These are phyloP conservation scores for Oldenlandia corymbosa DNA, from an alignment of 257 asterid species.

Conservation along the genomic window DNA sequence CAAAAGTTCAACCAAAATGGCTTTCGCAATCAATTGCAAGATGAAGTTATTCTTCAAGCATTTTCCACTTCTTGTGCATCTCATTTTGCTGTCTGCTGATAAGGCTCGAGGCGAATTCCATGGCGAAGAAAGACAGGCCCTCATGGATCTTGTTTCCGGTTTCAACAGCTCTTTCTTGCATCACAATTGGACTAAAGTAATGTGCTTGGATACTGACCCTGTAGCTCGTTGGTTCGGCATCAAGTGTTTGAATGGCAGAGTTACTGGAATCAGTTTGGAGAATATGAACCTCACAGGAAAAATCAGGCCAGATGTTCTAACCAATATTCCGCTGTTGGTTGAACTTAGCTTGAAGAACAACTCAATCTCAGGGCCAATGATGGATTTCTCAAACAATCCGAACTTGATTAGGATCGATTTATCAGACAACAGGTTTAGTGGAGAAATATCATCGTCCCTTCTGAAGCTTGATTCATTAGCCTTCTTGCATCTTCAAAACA, in stretches of 20 bases:
- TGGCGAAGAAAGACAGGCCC: conserved; percentile 58
- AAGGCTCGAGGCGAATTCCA: conserved; percentile 27
- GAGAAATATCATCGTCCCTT: conserved; percentile 45
- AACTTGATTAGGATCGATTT: conserved; percentile 43
- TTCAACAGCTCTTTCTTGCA: conserved; percentile 36
- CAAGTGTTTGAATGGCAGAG: conserved; percentile 50
- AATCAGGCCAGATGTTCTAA: conserved; percentile 34
- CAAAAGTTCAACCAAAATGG: not conserved
- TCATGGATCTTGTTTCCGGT: conserved; percentile 31
- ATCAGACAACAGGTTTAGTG: conserved; percentile 44
- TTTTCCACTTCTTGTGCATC: conserved; percentile 24
- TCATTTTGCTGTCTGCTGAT: conserved; percentile 21
- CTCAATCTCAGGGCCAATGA: conserved; percentile 39
- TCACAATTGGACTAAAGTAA: conserved; percentile 47
- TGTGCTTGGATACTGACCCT: conserved; percentile 44
- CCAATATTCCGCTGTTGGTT: conserved; percentile 43
- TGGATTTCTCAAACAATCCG: conserved; percentile 40
- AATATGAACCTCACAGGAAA: conserved; percentile 41
- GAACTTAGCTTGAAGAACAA: conserved; percentile 57
- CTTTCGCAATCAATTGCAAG: not conserved
- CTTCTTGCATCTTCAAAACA: conserved; percentile 55
- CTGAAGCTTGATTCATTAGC: conserved; percentile 29
- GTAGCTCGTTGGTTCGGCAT: conserved; percentile 65
- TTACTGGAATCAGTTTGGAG: conserved; percentile 45
- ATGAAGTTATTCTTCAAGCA: conserved; percentile 29